Evolutionary conservation across 345 rosid genomes (phyloP).

Genomic region (Citrus medica): DNA sequence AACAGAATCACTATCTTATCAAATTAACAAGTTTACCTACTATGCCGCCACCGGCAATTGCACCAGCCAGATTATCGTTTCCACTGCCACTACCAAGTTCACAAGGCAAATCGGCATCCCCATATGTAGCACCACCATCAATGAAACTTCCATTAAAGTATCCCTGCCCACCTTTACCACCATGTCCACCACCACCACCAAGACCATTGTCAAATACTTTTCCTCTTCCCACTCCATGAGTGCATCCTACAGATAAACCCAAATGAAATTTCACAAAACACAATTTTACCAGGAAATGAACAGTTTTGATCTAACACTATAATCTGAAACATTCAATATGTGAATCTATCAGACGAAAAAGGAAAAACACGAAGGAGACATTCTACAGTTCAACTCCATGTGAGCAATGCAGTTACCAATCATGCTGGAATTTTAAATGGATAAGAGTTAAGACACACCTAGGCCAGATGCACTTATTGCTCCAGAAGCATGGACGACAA

Average conservation of each 20-base stretch:
- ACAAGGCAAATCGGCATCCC: slow-evolving; percentile 84
- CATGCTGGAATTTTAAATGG: not conserved
- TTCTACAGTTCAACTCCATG: not conserved
- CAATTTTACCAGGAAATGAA: not conserved
- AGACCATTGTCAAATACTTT: slow-evolving; percentile 62
- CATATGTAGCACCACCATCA: slow-evolving; percentile 72
- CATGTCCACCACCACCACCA: slow-evolving; percentile 94
- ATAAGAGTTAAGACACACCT: slow-evolving; percentile 27
- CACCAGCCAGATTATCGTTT: slow-evolving; percentile 54
- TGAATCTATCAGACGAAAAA: not conserved
- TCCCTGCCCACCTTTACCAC: slow-evolving; percentile 88
- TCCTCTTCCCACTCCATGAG: slow-evolving; percentile 84
- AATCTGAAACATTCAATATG: not conserved
- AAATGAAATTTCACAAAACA: slow-evolving; percentile 4
- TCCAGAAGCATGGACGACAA: slow-evolving; percentile 44
- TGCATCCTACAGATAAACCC: slow-evolving; percentile 60
- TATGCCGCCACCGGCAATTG: slow-evolving; percentile 90
- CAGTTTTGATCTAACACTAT: not conserved
- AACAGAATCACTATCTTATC: not conserved
- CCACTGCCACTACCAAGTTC: slow-evolving; percentile 99
- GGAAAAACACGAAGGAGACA: not conserved
- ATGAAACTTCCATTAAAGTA: slow-evolving; percentile 66
- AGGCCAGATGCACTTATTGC: slow-evolving; percentile 51
- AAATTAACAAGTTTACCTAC: slow-evolving; percentile 48
- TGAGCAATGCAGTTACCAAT: not conserved